A percentile compares a stretch with the other conserved stretches of the same genome.
phyloP scores from a whole-genome alignment of 768 basidiomycete genomes.

The Saitozyma podzolica region DNA sequence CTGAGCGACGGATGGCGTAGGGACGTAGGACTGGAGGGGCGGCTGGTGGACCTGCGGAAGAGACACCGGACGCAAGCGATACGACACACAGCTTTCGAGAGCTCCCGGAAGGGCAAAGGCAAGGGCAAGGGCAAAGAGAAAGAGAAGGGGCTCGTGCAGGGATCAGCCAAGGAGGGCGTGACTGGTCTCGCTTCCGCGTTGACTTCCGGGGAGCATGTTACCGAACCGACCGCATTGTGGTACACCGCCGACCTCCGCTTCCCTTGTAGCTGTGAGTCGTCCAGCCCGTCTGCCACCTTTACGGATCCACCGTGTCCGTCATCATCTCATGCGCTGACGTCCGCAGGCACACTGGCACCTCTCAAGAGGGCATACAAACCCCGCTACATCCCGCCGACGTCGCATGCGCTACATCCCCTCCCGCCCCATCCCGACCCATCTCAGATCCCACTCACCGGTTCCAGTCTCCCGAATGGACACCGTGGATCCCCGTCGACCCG shows the following conservation, averaged over 20 bases:
- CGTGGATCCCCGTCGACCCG: background rate
- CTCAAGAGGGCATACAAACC: constrained; percentile 6
- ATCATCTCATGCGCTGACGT: background rate
- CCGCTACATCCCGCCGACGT: constrained; percentile 6
- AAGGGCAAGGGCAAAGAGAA: background rate
- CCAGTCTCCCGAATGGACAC: constrained; percentile 9
- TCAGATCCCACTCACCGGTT: constrained; percentile 8
- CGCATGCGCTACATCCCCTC: constrained; percentile 8
- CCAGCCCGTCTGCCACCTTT: background rate
- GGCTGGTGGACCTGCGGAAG: constrained; percentile 1
- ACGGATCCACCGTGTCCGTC: background rate
- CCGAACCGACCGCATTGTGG: constrained; percentile 16
- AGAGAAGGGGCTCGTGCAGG: background rate
- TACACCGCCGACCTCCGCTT: constrained; percentile 27
- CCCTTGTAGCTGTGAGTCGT: constrained; percentile 31
- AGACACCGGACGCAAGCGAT: background rate
- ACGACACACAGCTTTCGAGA: background rate
- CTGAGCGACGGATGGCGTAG: constrained; percentile 18
- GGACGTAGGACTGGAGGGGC: constrained; percentile 9
- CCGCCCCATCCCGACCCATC: constrained; percentile 8
- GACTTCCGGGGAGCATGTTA: background rate
- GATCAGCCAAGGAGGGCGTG: background rate
- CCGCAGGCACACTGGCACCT: constrained; percentile 12
- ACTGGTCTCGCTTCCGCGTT: too few relatives aligned
- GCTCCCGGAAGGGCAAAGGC: background rate